Base-by-base conservation (phyloP, 495 filamentous ascomycete genomes). In the Lentithecium fluviatile region DNA sequence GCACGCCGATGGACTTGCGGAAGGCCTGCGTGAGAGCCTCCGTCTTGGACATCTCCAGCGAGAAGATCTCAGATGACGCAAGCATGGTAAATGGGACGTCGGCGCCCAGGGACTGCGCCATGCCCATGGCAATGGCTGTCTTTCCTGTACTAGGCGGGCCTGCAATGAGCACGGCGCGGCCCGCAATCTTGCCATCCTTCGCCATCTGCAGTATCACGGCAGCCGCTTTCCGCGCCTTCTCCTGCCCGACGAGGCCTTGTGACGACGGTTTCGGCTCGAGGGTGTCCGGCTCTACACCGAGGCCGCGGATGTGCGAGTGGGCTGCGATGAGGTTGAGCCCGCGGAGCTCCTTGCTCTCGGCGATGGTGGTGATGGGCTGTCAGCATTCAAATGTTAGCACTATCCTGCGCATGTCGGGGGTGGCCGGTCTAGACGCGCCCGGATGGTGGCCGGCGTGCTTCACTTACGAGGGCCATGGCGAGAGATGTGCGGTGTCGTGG, bases 61-160 rank as follows among this genome's bases (percentile, higher is more conserved):
- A 96, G 79, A 96, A 99, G 56, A 97, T 96, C 73, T 99, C 94
- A 45, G 91, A 95, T 0, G 90, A 88, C 46, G 95, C 89, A 38
- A 97, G 85, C 77, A 92, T 92, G 11, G 93, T 97, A 74, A 99
- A 99, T 23, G 94, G 94, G 4, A 95, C 90, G 74, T 99, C 94
- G 1, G 88, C 70, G 26, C 94, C 94, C 32, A 99, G 82, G 15
- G 91, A 93, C 68, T 97, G 94, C 19, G 93, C 88, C 93, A 99
- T 97, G 38, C 91, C 94, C 89, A 97, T 97, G 26, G 95, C 94
- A 69, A 99, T 95, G 34, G 94, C 94, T 0, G 94, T 97, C 78
- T 99, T 99, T 51, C 94, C 94, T 25, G 94, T 99, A 75, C 94
- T 97, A 15, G 94, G 95, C 54, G 95, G 94, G 0, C 94, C 94